Percentiles rank a stretch among this genome's conserved stretches.
Evolutionary conservation across 2,329 filamentous ascomycete genomes (phyloP).

Genomic region (Trichoderma sp.): DNA sequence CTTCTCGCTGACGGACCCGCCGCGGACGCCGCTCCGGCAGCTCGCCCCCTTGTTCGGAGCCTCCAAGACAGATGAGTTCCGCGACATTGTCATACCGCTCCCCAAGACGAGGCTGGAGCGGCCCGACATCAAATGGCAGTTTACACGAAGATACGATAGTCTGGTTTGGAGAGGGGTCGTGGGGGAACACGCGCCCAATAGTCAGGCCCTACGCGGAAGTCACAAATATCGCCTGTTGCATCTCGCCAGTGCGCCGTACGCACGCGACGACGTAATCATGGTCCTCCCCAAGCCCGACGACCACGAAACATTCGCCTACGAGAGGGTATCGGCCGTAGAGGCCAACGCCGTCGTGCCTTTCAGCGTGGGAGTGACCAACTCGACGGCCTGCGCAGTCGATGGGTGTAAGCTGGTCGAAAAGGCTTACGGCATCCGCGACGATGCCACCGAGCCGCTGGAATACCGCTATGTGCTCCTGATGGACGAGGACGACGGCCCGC

Average conservation of each 20-base stretch:
- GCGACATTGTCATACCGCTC: constrained; percentile 73
- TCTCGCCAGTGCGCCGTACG: constrained; percentile 59
- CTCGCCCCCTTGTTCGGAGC: constrained; percentile 75
- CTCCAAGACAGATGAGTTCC: constrained; percentile 68
- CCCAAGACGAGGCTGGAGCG: constrained; percentile 42
- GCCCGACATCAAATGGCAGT: constrained; percentile 46
- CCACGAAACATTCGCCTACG: constrained; percentile 51
- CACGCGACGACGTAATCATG: constrained; percentile 49
- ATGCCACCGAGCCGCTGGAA: constrained; percentile 53
- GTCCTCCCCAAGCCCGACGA: constrained; percentile 48
- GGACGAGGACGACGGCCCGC: constrained; percentile 68
- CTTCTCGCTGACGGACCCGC: constrained; percentile 65
- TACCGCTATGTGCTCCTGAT: constrained; percentile 71
- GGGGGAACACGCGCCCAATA: constrained; percentile 50
- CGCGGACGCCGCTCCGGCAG: constrained; percentile 59
- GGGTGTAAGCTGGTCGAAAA: constrained; percentile 33
- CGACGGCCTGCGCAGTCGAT: constrained; percentile 54
- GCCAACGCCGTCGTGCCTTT: constrained; percentile 54
- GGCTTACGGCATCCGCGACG: constrained; percentile 36
- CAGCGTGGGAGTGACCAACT: constrained; percentile 59
- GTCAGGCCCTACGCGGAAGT: constrained; percentile 62
- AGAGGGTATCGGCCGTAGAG: constrained; percentile 50
- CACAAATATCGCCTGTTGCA: constrained; percentile 71
- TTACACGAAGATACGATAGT: constrained; percentile 59
- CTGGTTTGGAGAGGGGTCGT: constrained; percentile 76